phyloP scores from a whole-genome alignment of 805 yeast genomes.

The Priceomyces haplophilus region DNA sequence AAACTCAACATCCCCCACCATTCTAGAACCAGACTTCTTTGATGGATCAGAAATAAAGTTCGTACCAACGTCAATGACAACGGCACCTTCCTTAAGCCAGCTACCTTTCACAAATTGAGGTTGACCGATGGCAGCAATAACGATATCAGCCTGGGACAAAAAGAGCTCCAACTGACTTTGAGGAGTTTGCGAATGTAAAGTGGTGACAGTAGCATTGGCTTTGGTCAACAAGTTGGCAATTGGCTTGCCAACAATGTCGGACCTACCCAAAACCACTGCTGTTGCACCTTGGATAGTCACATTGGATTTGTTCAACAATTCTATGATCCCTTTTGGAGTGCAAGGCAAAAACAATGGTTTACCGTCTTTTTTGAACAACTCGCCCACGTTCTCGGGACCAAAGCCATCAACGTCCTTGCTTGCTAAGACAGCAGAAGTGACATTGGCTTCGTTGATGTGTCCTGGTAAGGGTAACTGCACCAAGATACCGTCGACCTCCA shows the following conservation, averaged over 20 bases:
- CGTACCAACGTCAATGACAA: conserved; percentile 81
- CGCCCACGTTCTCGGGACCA: conserved; percentile 75
- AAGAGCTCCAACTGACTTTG: conserved; percentile 46
- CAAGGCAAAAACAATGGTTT: conserved; percentile 72
- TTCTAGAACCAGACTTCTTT: conserved; percentile 64
- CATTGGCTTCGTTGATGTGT: conserved; percentile 62
- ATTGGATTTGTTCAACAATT: conserved; percentile 55
- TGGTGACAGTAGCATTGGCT: conserved; percentile 73
- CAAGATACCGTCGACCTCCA: conserved; percentile 65
- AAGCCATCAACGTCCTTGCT: conserved; percentile 83
- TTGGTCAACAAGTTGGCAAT: conserved; percentile 67
- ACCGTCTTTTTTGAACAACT: conserved; percentile 70
- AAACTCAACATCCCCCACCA: conserved; percentile 78
- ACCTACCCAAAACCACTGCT: conserved; percentile 84
- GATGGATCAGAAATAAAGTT: conserved; percentile 66
- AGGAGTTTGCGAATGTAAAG: conserved; percentile 65
- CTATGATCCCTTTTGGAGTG: conserved; percentile 79
- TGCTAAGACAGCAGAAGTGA: conserved; percentile 64
- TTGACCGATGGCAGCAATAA: conserved; percentile 73
- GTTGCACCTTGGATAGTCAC: conserved; percentile 58
- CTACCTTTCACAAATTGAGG: conserved; percentile 70
- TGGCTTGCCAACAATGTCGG: conserved; percentile 84
- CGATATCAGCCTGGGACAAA: conserved; percentile 66
- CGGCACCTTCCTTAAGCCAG: conserved; percentile 66
- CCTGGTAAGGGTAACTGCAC: conserved; percentile 76